Percentiles rank a stretch among this genome's conserved stretches.
Evolutionary conservation across 139 green algal genomes (phyloP).

Genomic region (Chlorella sp.): DNA sequence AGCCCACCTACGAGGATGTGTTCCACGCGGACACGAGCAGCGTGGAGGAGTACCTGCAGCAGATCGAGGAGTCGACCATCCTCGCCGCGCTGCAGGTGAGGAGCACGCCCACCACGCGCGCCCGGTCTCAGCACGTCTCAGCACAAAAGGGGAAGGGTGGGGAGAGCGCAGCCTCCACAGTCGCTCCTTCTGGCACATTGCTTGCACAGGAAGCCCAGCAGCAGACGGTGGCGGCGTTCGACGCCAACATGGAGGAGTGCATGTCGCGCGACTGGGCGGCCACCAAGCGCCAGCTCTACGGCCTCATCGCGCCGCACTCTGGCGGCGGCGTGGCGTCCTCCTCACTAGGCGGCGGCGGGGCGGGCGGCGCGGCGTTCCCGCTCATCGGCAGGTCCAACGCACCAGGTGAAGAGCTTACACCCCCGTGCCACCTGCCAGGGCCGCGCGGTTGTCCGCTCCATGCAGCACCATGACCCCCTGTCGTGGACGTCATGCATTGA

Average conservation of each 20-base stretch:
- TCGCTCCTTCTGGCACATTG: too few species aligned
- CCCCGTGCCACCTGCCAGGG: too few species aligned
- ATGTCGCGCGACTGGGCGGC: conserved; percentile 57
- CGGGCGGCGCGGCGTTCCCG: not conserved
- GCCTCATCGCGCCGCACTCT: conserved; percentile 48
- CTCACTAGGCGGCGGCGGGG: not conserved
- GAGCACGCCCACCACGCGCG: too few species aligned
- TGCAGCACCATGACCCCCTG: too few species aligned
- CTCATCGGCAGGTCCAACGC: not conserved
- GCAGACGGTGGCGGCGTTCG: conserved; percentile 61
- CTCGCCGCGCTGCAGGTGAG: conserved; percentile 51
- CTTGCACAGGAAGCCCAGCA: conserved; percentile 71
- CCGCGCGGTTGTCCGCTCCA: too few species aligned
- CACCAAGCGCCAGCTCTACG: conserved; percentile 69
- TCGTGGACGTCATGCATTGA: too few species aligned
- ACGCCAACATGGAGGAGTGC: conserved; percentile 68
- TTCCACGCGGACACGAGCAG: conserved; percentile 61
- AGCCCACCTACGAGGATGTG: conserved; percentile 73
- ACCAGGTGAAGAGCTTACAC: too few species aligned
- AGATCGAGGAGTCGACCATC: conserved; percentile 69
- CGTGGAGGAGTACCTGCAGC: conserved; percentile 79
- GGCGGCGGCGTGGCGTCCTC: not conserved
- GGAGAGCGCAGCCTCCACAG: not conserved
- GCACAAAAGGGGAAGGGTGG: not conserved
- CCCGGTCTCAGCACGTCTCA: too few species aligned